Evolutionary conservation across 306 rosid genomes (phyloP).

Genomic region (Sechiopsis laciniata): DNA sequence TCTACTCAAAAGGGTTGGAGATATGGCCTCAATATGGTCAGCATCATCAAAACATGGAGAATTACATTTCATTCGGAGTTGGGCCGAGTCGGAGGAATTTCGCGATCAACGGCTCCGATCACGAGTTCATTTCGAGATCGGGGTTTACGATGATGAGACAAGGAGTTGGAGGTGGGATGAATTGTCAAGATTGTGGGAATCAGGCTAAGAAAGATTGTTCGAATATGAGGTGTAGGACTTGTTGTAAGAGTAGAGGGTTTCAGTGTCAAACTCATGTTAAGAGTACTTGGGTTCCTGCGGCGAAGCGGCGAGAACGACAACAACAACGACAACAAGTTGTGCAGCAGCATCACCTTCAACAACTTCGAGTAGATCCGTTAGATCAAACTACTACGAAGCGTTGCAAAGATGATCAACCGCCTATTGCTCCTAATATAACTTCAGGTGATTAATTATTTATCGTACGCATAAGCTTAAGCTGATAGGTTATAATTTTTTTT

Average conservation of each 20-base stretch:
- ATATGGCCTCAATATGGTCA: slow-evolving; percentile 45
- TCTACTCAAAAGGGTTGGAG: slow-evolving; percentile 51
- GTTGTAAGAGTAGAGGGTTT: slow-evolving; percentile 73
- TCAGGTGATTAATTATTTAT: slow-evolving; percentile 35
- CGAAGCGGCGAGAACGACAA: slow-evolving; percentile 57
- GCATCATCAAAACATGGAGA: slow-evolving; percentile 29
- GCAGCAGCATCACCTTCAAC: slow-evolving; percentile 27
- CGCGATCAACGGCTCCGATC: slow-evolving; percentile 43
- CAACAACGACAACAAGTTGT: slow-evolving; percentile 27
- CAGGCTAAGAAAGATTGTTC: slow-evolving; percentile 66
- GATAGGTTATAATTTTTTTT: not conserved
- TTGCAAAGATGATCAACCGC: slow-evolving; percentile 30
- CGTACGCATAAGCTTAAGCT: not conserved
- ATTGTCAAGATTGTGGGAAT: slow-evolving; percentile 70
- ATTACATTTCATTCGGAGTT: slow-evolving; percentile 51
- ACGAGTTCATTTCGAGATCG: slow-evolving; percentile 32
- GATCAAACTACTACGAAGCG: slow-evolving; percentile 27
- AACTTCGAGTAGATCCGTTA: slow-evolving; percentile 13
- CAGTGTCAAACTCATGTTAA: slow-evolving; percentile 63
- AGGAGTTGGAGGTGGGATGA: slow-evolving; percentile 36
- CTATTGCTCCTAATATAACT: slow-evolving; percentile 26
- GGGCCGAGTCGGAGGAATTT: slow-evolving; percentile 38
- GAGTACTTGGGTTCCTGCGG: slow-evolving; percentile 74
- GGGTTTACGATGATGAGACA: slow-evolving; percentile 51
- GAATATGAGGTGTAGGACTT: slow-evolving; percentile 59